Percentiles rank a stretch among this genome's conserved stretches.
phyloP scores from a whole-genome alignment of 352 stramenopile species.

The Globisporangium nagaii region DNA sequence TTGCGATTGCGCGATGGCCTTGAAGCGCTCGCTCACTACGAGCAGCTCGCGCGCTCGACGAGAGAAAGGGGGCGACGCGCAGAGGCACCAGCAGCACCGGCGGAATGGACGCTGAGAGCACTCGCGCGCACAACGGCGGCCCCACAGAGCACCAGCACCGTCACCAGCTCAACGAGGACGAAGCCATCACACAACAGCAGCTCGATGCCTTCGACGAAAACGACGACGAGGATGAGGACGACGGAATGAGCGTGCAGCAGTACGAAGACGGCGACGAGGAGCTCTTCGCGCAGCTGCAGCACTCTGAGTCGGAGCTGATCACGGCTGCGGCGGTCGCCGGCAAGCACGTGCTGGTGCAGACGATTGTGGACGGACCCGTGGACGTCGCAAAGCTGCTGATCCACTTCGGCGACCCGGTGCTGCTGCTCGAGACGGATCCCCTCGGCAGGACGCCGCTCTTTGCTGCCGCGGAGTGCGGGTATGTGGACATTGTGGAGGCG shows the following conservation, averaged over 20 bases:
- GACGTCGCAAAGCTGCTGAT: conserved; percentile 14
- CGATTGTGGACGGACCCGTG: conserved; percentile 9
- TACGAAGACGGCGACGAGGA: conserved; percentile 3
- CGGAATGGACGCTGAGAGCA: neutral
- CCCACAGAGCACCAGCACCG: neutral
- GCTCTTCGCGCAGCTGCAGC: neutral
- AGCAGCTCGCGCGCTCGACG: too few species aligned
- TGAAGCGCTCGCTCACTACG: neutral
- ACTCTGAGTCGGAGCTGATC: conserved; percentile 1
- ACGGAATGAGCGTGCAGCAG: conserved; percentile 4
- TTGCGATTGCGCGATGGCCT: neutral
- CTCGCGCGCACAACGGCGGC: neutral
- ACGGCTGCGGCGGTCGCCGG: neutral
- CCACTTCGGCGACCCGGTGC: conserved; percentile 11
- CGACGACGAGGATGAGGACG: neutral
- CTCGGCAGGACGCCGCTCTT: conserved; percentile 8
- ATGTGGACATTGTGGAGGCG: conserved; percentile 5
- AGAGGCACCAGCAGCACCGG: neutral
- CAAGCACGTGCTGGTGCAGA: conserved; percentile 9
- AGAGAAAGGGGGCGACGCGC: neutral
- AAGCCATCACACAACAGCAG: neutral
- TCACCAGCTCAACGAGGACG: neutral
- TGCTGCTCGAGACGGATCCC: conserved; percentile 7
- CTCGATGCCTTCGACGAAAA: neutral
- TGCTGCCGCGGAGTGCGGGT: conserved; percentile 4